Evolutionary conservation across 371 early-diverging fungal genomes (phyloP).

Genomic region (Mortierella sp.): DNA sequence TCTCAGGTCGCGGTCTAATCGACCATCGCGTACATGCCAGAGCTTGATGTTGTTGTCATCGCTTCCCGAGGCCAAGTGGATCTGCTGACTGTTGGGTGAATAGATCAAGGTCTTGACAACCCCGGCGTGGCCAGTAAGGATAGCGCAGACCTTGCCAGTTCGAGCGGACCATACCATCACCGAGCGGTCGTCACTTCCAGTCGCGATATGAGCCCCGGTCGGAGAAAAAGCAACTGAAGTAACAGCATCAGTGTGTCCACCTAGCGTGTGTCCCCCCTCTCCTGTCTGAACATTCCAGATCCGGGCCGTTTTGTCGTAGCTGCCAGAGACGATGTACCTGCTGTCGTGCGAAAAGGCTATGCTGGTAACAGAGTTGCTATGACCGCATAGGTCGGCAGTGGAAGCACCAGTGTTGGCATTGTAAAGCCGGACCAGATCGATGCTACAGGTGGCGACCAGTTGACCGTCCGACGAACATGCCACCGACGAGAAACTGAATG

Average conservation of each 20-base stretch:
- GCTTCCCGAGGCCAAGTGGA: not conserved
- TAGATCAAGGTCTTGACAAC: not conserved
- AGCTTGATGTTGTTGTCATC: not conserved
- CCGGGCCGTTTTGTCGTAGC: constrained; percentile 2
- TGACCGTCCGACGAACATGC: not conserved
- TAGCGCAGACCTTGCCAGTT: not conserved
- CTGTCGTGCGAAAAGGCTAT: not conserved
- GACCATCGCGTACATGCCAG: not conserved
- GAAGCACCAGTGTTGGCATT: not conserved
- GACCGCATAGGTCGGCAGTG: not conserved
- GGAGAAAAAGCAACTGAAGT: not conserved
- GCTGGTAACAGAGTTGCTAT: not conserved
- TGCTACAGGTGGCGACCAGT: not conserved
- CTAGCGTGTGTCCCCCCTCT: not conserved
- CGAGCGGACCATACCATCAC: not conserved
- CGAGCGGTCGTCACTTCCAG: not conserved
- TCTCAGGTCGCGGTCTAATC: not conserved
- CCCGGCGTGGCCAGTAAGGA: not conserved
- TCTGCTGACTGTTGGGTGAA: not conserved
- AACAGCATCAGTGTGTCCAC: not conserved
- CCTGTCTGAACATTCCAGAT: not conserved
- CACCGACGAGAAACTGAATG: not conserved
- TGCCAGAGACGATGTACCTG: not conserved
- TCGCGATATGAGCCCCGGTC: not conserved
- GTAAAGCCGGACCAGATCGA: not conserved